A percentile compares a stretch with the other conserved stretches of the same genome.
phyloP scores from a whole-genome alignment of 495 filamentous ascomycete species.

The Annulohypoxylon nitens region DNA sequence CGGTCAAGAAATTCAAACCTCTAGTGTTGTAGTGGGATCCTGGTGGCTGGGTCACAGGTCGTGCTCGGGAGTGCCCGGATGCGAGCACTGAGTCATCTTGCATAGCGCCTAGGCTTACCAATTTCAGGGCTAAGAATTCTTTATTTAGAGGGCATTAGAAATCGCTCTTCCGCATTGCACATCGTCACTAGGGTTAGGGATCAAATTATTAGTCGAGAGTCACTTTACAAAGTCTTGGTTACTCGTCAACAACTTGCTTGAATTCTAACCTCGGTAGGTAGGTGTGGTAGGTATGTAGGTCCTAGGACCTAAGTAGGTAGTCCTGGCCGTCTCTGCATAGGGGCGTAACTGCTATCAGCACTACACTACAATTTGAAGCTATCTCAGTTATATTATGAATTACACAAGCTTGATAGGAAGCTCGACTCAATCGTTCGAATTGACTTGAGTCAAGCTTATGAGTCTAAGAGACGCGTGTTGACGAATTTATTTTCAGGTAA shows the following conservation, averaged over 20 bases:
- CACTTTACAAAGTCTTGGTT: too few species aligned
- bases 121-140: neutral
- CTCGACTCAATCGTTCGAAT: too few species aligned
- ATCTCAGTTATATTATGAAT: too few species aligned
- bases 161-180: constrained; percentile 6
- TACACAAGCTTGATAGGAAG: too few species aligned
- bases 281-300: too few species aligned
- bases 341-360: too few species aligned
- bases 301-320: neutral
- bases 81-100: constrained; percentile 26
- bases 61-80: constrained; percentile 24
- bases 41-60: constrained; percentile 34
- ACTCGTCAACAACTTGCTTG: too few species aligned
- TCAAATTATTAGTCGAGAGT: neutral
- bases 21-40: constrained; percentile 9
- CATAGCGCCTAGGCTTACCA: constrained; percentile 4
- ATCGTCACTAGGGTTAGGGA: neutral
- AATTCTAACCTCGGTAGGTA: neutral
- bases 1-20: constrained; percentile 13
- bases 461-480: too few species aligned
- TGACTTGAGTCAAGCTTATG: too few species aligned
- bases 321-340: too few species aligned
- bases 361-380: too few species aligned
- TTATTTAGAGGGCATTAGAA: constrained; percentile 15
- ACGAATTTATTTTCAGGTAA: too few species aligned